phyloP scores from a whole-genome alignment of 441 rosid genomes.

The Erysimum cheiri region DNA sequence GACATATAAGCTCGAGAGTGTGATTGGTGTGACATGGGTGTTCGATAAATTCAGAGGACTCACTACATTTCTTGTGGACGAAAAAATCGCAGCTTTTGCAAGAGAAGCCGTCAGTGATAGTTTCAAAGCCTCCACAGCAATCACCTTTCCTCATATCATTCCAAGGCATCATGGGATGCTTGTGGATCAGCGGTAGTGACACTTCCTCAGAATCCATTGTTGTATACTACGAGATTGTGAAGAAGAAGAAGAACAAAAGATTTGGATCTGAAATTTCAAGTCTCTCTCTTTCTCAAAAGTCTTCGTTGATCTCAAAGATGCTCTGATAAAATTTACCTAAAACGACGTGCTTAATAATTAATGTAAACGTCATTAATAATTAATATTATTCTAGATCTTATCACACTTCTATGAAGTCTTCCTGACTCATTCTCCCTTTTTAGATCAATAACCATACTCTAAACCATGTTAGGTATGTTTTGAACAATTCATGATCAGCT shows the following conservation, averaged over 20 bases:
- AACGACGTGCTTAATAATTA: too few species aligned
- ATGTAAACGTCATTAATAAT: too few species aligned
- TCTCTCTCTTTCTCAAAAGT: background rate
- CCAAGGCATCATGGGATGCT: background rate
- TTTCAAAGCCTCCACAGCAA: too few species aligned
- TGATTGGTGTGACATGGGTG: background rate
- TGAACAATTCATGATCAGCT: conserved; percentile 32
- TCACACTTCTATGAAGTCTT: too few species aligned
- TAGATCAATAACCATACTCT: too few species aligned
- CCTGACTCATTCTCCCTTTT: too few species aligned
- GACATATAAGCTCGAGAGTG: background rate
- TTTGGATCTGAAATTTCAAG: background rate
- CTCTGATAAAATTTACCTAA: background rate
- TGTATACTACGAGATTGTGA: background rate
- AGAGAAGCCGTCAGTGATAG: too few species aligned
- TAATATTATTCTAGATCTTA: too few species aligned
- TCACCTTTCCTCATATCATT: too few species aligned
- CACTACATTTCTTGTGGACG: background rate
- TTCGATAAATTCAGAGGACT: background rate
- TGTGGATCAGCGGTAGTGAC: background rate
- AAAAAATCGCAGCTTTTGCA: too few species aligned
- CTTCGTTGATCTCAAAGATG: background rate
- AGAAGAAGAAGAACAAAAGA: background rate
- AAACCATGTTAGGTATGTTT: background rate
- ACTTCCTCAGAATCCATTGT: background rate